Evolutionary conservation across 2,329 filamentous ascomycete species (phyloP), one percentile per base, ranked within the genome.

Genomic region (Aureobasidium melanogenum): DNA sequence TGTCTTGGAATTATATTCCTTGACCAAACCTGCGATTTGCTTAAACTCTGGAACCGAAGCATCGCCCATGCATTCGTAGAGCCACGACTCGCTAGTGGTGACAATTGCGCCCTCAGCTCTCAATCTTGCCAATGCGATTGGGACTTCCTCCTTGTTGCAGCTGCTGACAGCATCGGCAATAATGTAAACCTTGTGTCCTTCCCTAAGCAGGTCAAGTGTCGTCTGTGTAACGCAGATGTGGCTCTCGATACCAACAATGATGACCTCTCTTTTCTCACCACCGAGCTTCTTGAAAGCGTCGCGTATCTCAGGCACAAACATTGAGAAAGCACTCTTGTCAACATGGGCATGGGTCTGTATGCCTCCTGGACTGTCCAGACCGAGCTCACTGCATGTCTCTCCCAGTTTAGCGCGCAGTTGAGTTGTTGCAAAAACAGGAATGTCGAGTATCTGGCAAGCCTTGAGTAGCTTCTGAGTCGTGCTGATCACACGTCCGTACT

Each of bases 221-320:
- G 93, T 97, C 80, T 97, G 93, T 63, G 90, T 92, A 32, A 97
- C 86, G 79, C 93, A 97, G 72, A 97, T 94, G 76, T 97, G 93
- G 43, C 85, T 84, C 76, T 97, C 93, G 71, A 97, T 96, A 39
- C 93, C 93, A 17, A 96, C 87, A 64, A 97, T 84, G 60, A 89
- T 87, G 58, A 91, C 82, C 68, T 87, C 82, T 64, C 75, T 71
- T 15, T 26, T 36, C 41, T 39, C 59, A 46, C 22, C 47, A 64
- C 74, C 68, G 39, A 78, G 70, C 24, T 69, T 69, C 52, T 73
- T 66, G 60, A 80, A 73, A 14, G 72, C 74, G 5, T 75, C 67
- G 28, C 80, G 76, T 46, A 96, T 77, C 41, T 86, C 80, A 0
- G 90, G 88, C 1, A 88, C 84, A 72, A 85, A 82, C 92, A 97